phyloP scores from a whole-genome alignment of 108 stramenopile species.

The Schizochytrium sp. region DNA sequence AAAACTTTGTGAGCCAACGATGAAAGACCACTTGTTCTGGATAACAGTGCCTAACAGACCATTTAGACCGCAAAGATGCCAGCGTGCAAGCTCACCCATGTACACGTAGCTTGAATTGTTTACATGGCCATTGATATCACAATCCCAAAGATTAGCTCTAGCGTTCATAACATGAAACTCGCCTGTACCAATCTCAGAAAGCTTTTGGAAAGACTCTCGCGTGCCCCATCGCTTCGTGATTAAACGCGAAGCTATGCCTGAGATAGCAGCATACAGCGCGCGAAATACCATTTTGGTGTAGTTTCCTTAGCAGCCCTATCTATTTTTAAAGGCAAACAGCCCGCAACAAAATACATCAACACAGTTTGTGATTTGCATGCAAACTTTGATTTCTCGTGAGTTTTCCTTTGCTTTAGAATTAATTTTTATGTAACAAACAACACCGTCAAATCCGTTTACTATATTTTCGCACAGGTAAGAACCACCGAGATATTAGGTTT shows the following conservation, averaged over 20 bases:
- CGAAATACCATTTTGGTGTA: neutral
- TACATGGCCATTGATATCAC: constrained; percentile 13
- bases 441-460: no score
- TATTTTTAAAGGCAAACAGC: no score
- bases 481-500: no score
- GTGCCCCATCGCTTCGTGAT: neutral
- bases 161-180: neutral
- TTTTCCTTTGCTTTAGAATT: no score
- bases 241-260: neutral
- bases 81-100: constrained; percentile 12
- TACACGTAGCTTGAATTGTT: constrained; percentile 33
- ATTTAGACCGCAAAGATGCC: neutral
- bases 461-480: no score
- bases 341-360: no score
- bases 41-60: neutral
- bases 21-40: constrained; percentile 16
- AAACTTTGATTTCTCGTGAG: no score
- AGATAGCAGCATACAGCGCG: neutral
- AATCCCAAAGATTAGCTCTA: constrained; percentile 1
- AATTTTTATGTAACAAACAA: no score
- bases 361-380: no score
- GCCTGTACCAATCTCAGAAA: neutral
- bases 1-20: constrained; percentile 24
- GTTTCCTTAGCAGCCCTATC: no score
- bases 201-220: neutral